Evolutionary conservation across 805 yeast species (phyloP), one percentile per base, ranked within the genome.

Genomic region (Pichia kluyveri): DNA sequence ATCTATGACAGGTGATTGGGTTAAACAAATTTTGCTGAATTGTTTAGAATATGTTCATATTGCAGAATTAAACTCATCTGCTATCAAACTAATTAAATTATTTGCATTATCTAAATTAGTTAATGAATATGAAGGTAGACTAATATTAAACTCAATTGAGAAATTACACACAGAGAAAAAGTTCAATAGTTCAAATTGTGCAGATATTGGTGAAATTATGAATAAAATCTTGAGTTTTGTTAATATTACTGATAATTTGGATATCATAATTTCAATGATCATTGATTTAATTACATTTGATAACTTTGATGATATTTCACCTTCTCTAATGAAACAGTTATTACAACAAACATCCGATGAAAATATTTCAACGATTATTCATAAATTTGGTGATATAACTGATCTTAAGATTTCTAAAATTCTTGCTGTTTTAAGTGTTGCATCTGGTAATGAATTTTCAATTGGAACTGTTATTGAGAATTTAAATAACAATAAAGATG

Each of bases 401-500:
- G 65, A 62, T 34, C 40, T 60, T 1, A 56, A 56, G 41, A 49
- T 61, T 38, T 56, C 63, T 5, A 61, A 57, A 47, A 47, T 62
- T 9, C 56, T 69, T 31, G 69, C 72, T 3, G 55, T 66, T 11
- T 56, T 60, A 2, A 63, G 65, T 38, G 71, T 69, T 6, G 47
- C 58, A 0, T 58, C 65, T 2, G 50, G 68, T 3, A 64, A 70
- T 38, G 57, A 60, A 31, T 71, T 63, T 40, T 56, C 60, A 1
- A 56, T 63, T 27, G 56, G 50, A 4, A 45, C 48, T 15, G 50
- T 54, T 9, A 31, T 59, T 12, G 41, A 49, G 9, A 53, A 62
- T 44, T 52, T 62, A n/a, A 46, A 43, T 10, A 32, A 42, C 2
- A 58, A 55, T 1, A 47, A 49, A 6, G 55, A 62, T n/a, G 59